Percentiles rank a stretch among this genome's conserved stretches.
Evolutionary conservation across 768 basidiomycete species (phyloP).

Genomic region (Leccinum variicolor): DNA sequence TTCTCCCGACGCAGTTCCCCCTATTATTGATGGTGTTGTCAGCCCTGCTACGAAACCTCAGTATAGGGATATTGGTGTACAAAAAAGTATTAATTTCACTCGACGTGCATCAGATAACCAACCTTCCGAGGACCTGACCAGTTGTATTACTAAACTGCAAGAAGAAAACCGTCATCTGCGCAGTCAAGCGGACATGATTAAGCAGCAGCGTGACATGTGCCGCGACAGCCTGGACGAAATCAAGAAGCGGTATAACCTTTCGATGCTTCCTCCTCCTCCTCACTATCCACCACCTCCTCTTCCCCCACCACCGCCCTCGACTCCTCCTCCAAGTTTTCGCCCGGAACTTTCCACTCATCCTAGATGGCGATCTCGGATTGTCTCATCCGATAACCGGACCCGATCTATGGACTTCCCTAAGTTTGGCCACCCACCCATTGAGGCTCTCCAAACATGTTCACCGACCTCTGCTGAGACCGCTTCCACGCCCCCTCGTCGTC

Average conservation of each 20-base stretch:
- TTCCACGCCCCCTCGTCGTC: not conserved
- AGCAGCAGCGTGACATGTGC: slow-evolving; percentile 4
- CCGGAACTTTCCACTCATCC: slow-evolving; percentile 12
- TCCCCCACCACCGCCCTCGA: not conserved
- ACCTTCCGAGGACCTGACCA: slow-evolving; percentile 3
- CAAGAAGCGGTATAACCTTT: slow-evolving; percentile 3
- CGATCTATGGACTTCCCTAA: not conserved
- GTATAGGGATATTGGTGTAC: slow-evolving; percentile 24
- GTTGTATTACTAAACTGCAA: slow-evolving; percentile 19
- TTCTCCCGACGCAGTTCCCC: not conserved
- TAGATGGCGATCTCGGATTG: slow-evolving; percentile 14
- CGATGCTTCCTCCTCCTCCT: not conserved
- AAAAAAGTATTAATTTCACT: slow-evolving; percentile 21
- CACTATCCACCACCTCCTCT: not conserved
- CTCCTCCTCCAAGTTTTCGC: not conserved
- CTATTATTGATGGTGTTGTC: slow-evolving; percentile 2
- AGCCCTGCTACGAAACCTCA: slow-evolving; percentile 1
- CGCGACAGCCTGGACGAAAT: slow-evolving; percentile 14
- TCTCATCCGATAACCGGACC: not conserved
- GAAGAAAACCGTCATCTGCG: slow-evolving; percentile 13
- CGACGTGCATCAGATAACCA: slow-evolving; percentile 6
- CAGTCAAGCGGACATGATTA: slow-evolving; percentile 3
- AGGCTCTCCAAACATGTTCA: slow-evolving; percentile 7
- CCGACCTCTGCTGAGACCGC: slow-evolving; percentile 8
- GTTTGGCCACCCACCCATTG: slow-evolving; percentile 14